Conservation (phyloP, 441 rosid genomes). For the Pelargonium fulgidum region DNA sequence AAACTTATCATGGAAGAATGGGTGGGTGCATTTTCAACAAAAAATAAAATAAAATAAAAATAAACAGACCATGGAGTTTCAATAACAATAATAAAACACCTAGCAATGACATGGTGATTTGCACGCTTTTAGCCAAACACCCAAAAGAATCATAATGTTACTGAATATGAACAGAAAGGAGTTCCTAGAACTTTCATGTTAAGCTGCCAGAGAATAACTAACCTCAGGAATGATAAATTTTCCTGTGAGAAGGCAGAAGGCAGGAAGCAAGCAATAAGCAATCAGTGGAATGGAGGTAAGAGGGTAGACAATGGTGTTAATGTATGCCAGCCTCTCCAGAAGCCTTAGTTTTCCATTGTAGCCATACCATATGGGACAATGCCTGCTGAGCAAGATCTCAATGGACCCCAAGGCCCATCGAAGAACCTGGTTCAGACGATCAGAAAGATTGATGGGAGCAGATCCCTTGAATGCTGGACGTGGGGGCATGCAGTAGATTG, state of each 20-base stretch:
- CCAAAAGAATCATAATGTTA: not conserved
- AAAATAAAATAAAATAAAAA: no score
- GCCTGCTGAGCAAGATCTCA: conserved; percentile 91
- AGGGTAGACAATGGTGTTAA: conserved; percentile 82
- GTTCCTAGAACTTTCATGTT: not conserved
- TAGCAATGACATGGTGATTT: not conserved
- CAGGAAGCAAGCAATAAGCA: conserved; percentile 80
- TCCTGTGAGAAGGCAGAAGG: conserved; percentile 90
- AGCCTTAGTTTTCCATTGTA: conserved; percentile 81
- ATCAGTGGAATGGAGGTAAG: conserved; percentile 84
- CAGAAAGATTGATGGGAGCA: conserved; percentile 95
- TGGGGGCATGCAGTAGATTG: conserved; percentile 86
- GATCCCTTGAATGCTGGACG: conserved; percentile 92
- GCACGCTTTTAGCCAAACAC: not conserved
- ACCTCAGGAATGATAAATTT: conserved; percentile 93
- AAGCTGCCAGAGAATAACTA: conserved; percentile 14
- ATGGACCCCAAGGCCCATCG: conserved; percentile 97
- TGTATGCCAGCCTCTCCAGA: conserved; percentile 83
- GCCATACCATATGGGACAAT: conserved; percentile 97
- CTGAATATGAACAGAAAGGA: not conserved
- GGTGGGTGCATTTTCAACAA: not conserved
- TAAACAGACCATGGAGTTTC: not conserved
- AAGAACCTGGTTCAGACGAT: conserved; percentile 97
- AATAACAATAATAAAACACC: not conserved
- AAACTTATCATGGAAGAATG: not conserved